Conservation (phyloP, 768 basidiomycete genomes). For the Suillus spraguei region DNA sequence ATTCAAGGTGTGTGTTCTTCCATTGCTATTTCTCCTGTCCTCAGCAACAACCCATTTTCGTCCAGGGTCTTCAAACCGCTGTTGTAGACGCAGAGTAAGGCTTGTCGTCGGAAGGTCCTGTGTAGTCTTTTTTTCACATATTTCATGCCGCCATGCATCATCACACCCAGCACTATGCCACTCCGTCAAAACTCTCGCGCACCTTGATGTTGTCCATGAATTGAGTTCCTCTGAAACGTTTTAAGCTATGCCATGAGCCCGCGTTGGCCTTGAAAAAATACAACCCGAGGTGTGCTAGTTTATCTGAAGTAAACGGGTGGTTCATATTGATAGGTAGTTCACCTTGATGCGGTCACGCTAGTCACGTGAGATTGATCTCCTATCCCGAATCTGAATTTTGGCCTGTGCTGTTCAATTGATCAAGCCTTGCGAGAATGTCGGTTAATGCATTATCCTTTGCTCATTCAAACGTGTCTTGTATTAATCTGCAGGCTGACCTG, state of each 20-base stretch:
- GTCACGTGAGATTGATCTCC: background rate
- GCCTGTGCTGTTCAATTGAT: background rate
- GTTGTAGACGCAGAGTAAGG: conserved; percentile 79
- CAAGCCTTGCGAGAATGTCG: background rate
- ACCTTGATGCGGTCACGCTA: too few relatives aligned
- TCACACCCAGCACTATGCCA: conserved; percentile 7
- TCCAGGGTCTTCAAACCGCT: conserved; percentile 81
- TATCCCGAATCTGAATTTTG: background rate
- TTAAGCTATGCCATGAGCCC: background rate
- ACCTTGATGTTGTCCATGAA: conserved; percentile 1
- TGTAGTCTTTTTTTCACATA: conserved; percentile 6
- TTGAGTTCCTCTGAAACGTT: background rate
- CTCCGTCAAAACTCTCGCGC: conserved; percentile 4
- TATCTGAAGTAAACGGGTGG: background rate
- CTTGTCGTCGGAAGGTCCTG: conserved; percentile 4
- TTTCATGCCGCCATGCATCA: conserved; percentile 9
- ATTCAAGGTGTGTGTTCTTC: conserved; percentile 72
- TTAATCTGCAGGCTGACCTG: background rate
- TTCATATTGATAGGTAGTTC: background rate
- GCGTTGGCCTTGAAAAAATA: background rate
- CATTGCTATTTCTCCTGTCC: background rate
- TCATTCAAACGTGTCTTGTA: background rate
- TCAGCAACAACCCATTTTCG: conserved; percentile 15
- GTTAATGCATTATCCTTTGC: background rate
- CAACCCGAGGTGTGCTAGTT: background rate